phyloP scores from a whole-genome alignment of 345 rosid species.

The Eutrema heterophyllum region DNA sequence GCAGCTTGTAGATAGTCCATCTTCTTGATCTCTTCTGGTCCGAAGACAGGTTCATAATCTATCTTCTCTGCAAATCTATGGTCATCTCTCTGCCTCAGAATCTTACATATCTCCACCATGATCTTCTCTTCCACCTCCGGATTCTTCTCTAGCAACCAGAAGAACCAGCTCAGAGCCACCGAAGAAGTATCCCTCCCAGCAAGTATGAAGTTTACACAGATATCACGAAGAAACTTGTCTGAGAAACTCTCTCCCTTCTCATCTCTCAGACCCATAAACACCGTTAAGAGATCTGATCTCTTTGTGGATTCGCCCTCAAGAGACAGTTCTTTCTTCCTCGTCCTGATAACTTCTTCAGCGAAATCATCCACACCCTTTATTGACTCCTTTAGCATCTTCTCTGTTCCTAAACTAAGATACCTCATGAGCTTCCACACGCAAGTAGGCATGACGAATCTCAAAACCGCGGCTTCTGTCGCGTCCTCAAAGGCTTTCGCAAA shows the following conservation, averaged over 20 bases:
- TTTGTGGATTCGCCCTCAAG: slow-evolving; percentile 36
- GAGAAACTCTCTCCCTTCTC: slow-evolving; percentile 58
- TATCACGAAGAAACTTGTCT: slow-evolving; percentile 79
- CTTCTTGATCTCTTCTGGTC: slow-evolving; percentile 83
- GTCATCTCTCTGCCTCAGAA: slow-evolving; percentile 41
- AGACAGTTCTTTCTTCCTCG: slow-evolving; percentile 64
- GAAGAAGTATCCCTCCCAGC: slow-evolving; percentile 99
- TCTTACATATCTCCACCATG: slow-evolving; percentile 51
- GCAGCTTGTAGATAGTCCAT: slow-evolving; percentile 98
- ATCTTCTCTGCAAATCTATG: slow-evolving; percentile 11
- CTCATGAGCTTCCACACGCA: slow-evolving; percentile 81
- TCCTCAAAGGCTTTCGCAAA: slow-evolving; percentile 90
- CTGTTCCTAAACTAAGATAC: slow-evolving; percentile 58
- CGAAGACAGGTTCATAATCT: slow-evolving; percentile 31
- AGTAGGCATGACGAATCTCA: slow-evolving; percentile 74
- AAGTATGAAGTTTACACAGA: slow-evolving; percentile 88
- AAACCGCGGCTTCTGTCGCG: slow-evolving; percentile 69
- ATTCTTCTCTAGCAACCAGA: slow-evolving; percentile 68
- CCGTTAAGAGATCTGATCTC: slow-evolving; percentile 68
- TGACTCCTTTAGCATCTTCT: slow-evolving; percentile 64
- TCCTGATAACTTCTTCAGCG: slow-evolving; percentile 67
- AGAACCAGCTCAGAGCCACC: slow-evolving; percentile 86
- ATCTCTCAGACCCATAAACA: slow-evolving; percentile 56
- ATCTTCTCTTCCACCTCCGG: slow-evolving; percentile 62
- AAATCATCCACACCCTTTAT: slow-evolving; percentile 74